Conservation (phyloP, 345 rosid species). For the Citrus unshiu region DNA sequence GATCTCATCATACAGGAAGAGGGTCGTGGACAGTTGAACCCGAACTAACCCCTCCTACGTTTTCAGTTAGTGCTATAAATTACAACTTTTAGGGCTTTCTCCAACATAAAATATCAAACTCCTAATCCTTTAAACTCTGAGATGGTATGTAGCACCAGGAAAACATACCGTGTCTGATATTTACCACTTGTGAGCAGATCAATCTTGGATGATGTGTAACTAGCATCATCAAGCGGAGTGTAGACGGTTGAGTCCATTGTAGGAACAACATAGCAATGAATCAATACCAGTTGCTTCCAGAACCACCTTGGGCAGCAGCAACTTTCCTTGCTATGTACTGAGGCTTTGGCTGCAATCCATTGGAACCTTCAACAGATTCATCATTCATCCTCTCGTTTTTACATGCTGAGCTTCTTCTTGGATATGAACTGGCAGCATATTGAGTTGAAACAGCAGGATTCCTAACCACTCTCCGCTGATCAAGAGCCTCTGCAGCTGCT, state of each 20-base stretch:
- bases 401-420: slow-evolving; percentile 59
- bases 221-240: background rate
- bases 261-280: background rate
- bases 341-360: slow-evolving; percentile 73
- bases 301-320: slow-evolving; percentile 74
- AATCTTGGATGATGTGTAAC: background rate
- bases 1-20: slow-evolving; percentile 7
- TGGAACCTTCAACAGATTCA: slow-evolving; percentile 57
- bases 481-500: slow-evolving; percentile 60
- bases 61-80: slow-evolving; percentile 24
- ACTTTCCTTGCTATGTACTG: slow-evolving; percentile 80
- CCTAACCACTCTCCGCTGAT: slow-evolving; percentile 67
- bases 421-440: slow-evolving; percentile 48
- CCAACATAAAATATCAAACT: background rate
- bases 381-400: slow-evolving; percentile 74
- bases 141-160: background rate
- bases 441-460: slow-evolving; percentile 58
- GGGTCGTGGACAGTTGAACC: slow-evolving; percentile 7
- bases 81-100: slow-evolving; percentile 19
- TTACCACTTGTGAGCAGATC: slow-evolving; percentile 10
- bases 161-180: background rate
- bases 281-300: slow-evolving; percentile 76
- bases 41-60: slow-evolving; percentile 13
- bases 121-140: slow-evolving; percentile 3
- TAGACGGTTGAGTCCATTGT: background rate